These are phyloP conservation scores for Fusarium beomiforme DNA, from an alignment of 2,329 filamentous ascomycete species.

Conservation along the genomic window DNA sequence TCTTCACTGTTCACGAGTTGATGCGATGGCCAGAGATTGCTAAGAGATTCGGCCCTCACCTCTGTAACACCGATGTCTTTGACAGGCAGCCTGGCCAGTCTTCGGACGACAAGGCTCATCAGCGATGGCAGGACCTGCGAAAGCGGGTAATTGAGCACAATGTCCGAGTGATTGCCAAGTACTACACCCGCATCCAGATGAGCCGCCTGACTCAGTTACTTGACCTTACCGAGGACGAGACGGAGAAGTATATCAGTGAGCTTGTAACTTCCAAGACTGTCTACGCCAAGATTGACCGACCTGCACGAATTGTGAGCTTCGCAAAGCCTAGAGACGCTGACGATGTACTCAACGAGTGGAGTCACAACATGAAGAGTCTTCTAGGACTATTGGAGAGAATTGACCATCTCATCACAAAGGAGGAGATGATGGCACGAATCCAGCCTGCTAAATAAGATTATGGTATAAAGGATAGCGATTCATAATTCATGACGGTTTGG, in stretches of 20 bases:
- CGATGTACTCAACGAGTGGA: conserved; percentile 98
- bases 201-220: conserved; percentile 88
- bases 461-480: conserved; percentile 40
- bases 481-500: conserved; percentile 43
- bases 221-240: conserved; percentile 93
- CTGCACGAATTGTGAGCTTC: conserved; percentile 91
- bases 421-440: conserved; percentile 99
- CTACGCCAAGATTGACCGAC: conserved; percentile 96
- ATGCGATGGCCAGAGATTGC: conserved; percentile 98
- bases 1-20: conserved; percentile 94
- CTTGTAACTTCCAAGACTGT: conserved; percentile 98
- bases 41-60: conserved; percentile 86
- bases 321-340: conserved; percentile 95
- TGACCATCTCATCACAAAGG: conserved; percentile 98
- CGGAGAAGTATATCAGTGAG: conserved; percentile 98
- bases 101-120: conserved; percentile 80
- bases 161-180: conserved; percentile 95
- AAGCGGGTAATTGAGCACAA: conserved; percentile 99
- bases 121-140: conserved; percentile 92
- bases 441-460: conserved; percentile 66
- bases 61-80: conserved; percentile 92
- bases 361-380: conserved; percentile 95
- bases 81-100: conserved; percentile 71
- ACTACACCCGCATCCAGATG: conserved; percentile 98
- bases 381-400: conserved; percentile 88